These are phyloP conservation scores for Sordariomycetes sp. DNA, from an alignment of 2,329 filamentous ascomycete genomes.

Conservation along the genomic window DNA sequence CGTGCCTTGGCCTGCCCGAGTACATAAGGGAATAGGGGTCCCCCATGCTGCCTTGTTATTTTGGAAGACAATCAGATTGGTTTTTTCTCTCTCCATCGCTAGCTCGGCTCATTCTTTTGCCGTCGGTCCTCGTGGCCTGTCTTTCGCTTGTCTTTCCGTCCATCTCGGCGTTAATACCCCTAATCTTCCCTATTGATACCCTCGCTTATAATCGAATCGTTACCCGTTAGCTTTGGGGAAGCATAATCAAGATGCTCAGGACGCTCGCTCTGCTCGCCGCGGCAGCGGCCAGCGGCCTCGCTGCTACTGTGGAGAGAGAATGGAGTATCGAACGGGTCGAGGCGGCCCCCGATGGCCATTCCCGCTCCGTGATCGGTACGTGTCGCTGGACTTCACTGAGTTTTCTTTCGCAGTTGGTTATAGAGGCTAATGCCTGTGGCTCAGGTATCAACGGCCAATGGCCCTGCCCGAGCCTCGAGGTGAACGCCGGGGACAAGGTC, in stretches of 20 bases:
- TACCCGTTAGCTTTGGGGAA: not conserved
- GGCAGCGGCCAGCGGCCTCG: slow-evolving; percentile 2
- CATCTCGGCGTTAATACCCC: no score
- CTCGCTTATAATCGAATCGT: no score
- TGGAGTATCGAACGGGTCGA: slow-evolving; percentile 9
- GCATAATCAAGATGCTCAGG: not conserved
- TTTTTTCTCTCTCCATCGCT: no score
- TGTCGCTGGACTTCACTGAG: slow-evolving; percentile 13
- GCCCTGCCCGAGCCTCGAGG: slow-evolving; percentile 47
- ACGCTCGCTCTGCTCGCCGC: not conserved
- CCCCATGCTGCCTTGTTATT: no score
- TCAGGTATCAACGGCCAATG: slow-evolving; percentile 49
- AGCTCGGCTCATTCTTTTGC: no score
- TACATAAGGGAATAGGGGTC: no score
- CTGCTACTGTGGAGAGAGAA: slow-evolving; percentile 5
- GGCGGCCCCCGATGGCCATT: slow-evolving; percentile 7
- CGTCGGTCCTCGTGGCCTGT: no score
- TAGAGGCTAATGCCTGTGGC: not conserved
- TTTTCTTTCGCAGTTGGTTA: not conserved
- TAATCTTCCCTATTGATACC: no score
- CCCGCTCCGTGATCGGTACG: slow-evolving; percentile 9
- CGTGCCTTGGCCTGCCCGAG: no score
- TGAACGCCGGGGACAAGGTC: slow-evolving; percentile 37
- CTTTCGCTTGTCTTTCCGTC: no score
- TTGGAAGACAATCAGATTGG: no score